Base-by-base conservation (phyloP, 2,329 filamentous ascomycete species). In the Apiospora saccharicola region DNA sequence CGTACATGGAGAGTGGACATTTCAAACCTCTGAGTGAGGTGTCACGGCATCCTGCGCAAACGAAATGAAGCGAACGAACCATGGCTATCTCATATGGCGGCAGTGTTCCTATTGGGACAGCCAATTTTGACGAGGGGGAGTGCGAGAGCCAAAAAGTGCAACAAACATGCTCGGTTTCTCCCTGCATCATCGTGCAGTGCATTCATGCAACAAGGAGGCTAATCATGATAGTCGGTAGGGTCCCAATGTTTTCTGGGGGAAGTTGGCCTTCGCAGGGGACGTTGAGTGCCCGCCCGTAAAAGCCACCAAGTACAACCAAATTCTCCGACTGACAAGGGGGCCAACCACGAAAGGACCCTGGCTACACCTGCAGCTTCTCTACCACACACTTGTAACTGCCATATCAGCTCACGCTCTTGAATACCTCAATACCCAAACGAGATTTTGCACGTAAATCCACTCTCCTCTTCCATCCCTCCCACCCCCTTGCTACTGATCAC, bases 291-390 rank as follows among this genome's bases (percentile, higher is more conserved):
- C 14, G 49, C 53, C 19, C 2, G 16, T 19, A 19, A 22, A 34
- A 61, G 13, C 24, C 24, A 10, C 22, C n/a, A 24, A 57, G 16
- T 14, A 12, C 14, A 3, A 41, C n/a, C 57, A n/a, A 64, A 64
- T 64, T 64, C 57, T n/a, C 57, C 57, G 34, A 41, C 8, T n/a
- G 19, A 41, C 57, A 64, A 64, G 57, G 57, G 49, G 30, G 53
- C 34, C 57, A 64, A 34, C 8, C 13, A 41, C 57, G 19, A 64
- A 41, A 41, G 34, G 30, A 37, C 53, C 53, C 53, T 37, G 53
- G 53, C 34, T 30, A 16, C 26, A 41, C 41, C 57, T 41, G 57
- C 34, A 41, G 19, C 57, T 41, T 41, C 34, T 64, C 14, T 64
- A 22, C 8, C 57, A 41, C 57, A 64, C 57, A 41, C 57, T 41